These are phyloP conservation scores for Laburnicola sp. DNA, from an alignment of 2,329 filamentous ascomycete genomes.

Conservation along the genomic window DNA sequence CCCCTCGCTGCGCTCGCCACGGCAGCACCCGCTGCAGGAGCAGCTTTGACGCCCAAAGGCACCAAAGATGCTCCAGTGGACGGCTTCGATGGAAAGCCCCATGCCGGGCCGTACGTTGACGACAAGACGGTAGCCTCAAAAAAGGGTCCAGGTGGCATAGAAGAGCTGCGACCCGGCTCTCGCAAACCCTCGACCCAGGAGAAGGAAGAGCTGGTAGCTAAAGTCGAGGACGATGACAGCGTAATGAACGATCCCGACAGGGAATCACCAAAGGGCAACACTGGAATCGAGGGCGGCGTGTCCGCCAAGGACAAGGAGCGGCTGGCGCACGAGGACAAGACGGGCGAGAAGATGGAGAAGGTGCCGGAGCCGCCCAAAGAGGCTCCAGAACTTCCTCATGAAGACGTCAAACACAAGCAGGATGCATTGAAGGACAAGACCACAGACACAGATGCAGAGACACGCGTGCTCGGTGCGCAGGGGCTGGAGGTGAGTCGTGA, in stretches of 20 bases:
- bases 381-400: slow-evolving; percentile 77
- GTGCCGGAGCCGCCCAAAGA: slow-evolving; percentile 84
- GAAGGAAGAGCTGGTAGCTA: slow-evolving; percentile 46
- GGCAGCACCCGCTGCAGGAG: slow-evolving; percentile 1
- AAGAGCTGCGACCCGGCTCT: slow-evolving; percentile 43
- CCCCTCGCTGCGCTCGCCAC: slow-evolving; percentile 28
- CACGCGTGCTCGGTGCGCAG: slow-evolving; percentile 39
- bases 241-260: slow-evolving; percentile 91
- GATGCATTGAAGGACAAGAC: slow-evolving; percentile 1
- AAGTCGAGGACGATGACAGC: slow-evolving; percentile 64
- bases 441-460: slow-evolving; percentile 12
- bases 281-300: slow-evolving; percentile 86
- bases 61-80: slow-evolving; percentile 87
- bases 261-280: slow-evolving; percentile 76
- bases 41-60: slow-evolving; percentile 46
- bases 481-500: slow-evolving; percentile 41
- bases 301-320: slow-evolving; percentile 81
- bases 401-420: slow-evolving; percentile 53
- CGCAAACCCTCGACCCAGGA: slow-evolving; percentile 25
- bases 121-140: slow-evolving; percentile 42
- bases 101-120: slow-evolving; percentile 78
- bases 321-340: slow-evolving; percentile 67
- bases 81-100: slow-evolving; percentile 90
- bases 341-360: slow-evolving; percentile 68
- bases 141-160: slow-evolving; percentile 39